phyloP scores from a whole-genome alignment of 2,329 filamentous ascomycete genomes.

The Daldinia sp. region DNA sequence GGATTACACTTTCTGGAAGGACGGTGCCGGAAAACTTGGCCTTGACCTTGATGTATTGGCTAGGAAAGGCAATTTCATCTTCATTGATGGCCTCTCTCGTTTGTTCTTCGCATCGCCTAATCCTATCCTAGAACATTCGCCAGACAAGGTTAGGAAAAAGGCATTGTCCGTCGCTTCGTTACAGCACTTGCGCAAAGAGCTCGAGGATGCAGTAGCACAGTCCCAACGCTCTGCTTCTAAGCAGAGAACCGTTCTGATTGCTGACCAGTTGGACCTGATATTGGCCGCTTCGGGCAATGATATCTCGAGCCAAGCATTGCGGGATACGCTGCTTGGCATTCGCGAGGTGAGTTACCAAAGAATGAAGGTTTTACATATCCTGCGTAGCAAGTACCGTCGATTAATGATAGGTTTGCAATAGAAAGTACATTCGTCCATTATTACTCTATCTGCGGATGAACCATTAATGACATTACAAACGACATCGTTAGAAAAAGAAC shows the following conservation, averaged over 20 bases:
- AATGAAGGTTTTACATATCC: constrained; percentile 10
- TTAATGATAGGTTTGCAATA: constrained; percentile 52
- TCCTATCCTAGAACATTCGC: constrained; percentile 33
- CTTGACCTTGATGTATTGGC: constrained; percentile 75
- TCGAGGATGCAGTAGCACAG: constrained; percentile 57
- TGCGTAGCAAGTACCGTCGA: constrained; percentile 16
- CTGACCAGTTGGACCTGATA: constrained; percentile 75
- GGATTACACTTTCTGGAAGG: constrained; percentile 82
- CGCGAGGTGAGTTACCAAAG: constrained; percentile 67
- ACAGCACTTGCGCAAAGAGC: constrained; percentile 54
- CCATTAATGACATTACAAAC: constrained; percentile 72
- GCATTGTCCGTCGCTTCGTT: constrained; percentile 52
- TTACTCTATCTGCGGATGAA: constrained; percentile 78
- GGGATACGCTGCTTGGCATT: constrained; percentile 68
- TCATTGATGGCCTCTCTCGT: constrained; percentile 79
- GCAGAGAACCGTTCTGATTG: constrained; percentile 67
- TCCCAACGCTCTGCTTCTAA: constrained; percentile 44
- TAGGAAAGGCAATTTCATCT: constrained; percentile 72
- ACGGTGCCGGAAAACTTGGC: constrained; percentile 76
- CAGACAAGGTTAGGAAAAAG: constrained; percentile 27
- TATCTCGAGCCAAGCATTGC: constrained; percentile 60
- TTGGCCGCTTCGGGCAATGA: constrained; percentile 68
- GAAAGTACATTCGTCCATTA: constrained; percentile 73
- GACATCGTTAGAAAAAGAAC: constrained; percentile 76
- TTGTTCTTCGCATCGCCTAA: constrained; percentile 58